Evolutionary conservation across 1,139 yeast species (phyloP).

Genomic region (Suhomyces yuchorum): DNA sequence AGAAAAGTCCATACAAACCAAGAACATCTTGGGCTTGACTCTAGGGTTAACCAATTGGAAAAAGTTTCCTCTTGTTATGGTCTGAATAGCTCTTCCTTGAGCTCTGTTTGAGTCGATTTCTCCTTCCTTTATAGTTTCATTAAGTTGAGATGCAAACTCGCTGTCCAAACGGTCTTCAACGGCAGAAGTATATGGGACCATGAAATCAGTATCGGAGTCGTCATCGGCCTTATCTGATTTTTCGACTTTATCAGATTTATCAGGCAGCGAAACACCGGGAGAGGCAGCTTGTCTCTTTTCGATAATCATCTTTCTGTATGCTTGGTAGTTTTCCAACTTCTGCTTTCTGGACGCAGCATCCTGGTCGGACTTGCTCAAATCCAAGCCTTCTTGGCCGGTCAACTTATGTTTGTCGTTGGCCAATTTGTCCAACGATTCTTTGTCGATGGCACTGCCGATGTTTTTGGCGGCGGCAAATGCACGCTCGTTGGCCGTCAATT

Average conservation of each 20-base stretch:
- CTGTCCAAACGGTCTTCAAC: constrained; percentile 69
- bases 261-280: background rate
- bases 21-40: constrained; percentile 64
- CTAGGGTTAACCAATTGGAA: constrained; percentile 55
- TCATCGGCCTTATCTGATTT: constrained; percentile 9
- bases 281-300: constrained; percentile 25
- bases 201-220: constrained; percentile 34
- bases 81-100: constrained; percentile 62
- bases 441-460: constrained; percentile 52
- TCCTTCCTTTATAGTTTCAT: constrained; percentile 61
- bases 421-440: constrained; percentile 43
- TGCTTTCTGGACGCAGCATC: constrained; percentile 48
- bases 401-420: constrained; percentile 42
- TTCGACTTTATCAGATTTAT: constrained; percentile 3
- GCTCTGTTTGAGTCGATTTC: constrained; percentile 59
- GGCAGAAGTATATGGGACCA: constrained; percentile 72
- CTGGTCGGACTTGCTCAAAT: constrained; percentile 46
- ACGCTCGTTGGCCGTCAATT: constrained; percentile 59
- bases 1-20: constrained; percentile 79
- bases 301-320: constrained; percentile 51
- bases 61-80: constrained; percentile 71
- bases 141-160: constrained; percentile 61
- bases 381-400: constrained; percentile 46
- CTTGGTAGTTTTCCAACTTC: constrained; percentile 48
- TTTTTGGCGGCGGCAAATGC: constrained; percentile 62